Evolutionary conservation across 805 yeast species (phyloP), one percentile per base, ranked within the genome.

Genomic region (Metschnikowia borealis): DNA sequence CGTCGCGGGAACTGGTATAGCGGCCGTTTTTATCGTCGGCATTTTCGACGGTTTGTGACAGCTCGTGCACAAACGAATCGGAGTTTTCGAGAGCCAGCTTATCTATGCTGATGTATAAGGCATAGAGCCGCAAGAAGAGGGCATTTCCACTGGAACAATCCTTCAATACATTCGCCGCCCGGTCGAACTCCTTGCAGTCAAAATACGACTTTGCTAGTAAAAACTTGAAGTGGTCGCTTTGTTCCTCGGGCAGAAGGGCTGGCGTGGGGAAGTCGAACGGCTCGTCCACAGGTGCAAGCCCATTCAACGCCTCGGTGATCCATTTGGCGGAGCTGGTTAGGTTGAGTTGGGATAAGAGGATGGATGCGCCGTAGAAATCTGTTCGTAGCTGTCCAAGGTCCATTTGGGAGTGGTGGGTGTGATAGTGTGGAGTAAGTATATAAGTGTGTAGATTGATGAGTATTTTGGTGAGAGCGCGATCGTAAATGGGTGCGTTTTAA

Each of bases 161-260:
- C 49, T 73, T 74, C 50, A 94, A 69, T 13, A 75, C 75, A 57
- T 74, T 71, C 4, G 86, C 81, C 50, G 91, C 87, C 26, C 98
- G 69, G 50, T 85, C 92, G 62, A 84, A 92, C 66, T 94, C 98
- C 59, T 86, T 84, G 61, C 89, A 82, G 60, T 82, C 85, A 71
- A 92, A 89, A 62, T 87, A 84, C 0, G 87, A 65, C 48, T 82
- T 80, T 0, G 92, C 97, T 26, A 89, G 70, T 14, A 80, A 55
- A 26, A 86, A 68, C 51, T 69, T 68, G 50, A 79, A 76, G 42
- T 64, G 67, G 50, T 73, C 77, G n/a, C 52, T 38, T 44, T 65
- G 60, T 50, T 82, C 83, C 1, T 62, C 54, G 1, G 52, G 53
- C 15, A 54, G 58, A 4, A 59, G 47, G n/a, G 47, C 50, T 6